Percentiles rank a stretch among this genome's conserved stretches.
phyloP scores from a whole-genome alignment of 495 filamentous ascomycete genomes.

The Aspergillus sclerotiicarbonarius region DNA sequence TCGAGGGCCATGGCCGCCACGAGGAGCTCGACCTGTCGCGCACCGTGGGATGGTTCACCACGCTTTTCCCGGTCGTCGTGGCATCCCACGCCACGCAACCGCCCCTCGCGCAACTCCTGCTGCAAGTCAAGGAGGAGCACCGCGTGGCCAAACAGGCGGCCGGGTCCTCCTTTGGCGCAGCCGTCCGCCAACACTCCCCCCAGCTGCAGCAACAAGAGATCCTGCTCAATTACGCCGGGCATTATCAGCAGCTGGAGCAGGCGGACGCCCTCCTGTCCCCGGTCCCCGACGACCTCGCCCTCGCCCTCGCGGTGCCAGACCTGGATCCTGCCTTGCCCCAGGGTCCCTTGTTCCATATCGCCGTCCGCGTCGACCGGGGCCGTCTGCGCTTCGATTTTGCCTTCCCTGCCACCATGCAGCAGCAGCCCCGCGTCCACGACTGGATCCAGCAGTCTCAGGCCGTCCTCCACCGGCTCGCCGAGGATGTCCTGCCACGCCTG shows the following conservation, averaged over 20 bases:
- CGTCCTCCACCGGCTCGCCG: not conserved
- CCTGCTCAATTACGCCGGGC: conserved; percentile 45
- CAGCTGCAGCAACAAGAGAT: conserved; percentile 25
- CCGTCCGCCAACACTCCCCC: conserved; percentile 34
- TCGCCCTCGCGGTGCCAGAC: not conserved
- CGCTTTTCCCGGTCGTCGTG: conserved; percentile 25
- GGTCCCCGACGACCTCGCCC: conserved; percentile 20
- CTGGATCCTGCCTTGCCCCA: not conserved
- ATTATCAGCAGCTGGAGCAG: conserved; percentile 40
- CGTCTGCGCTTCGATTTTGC: not conserved
- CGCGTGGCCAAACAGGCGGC: conserved; percentile 18
- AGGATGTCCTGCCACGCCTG: not conserved
- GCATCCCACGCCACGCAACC: not conserved
- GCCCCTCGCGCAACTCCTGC: not conserved
- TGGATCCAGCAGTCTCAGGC: not conserved
- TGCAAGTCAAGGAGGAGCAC: conserved; percentile 21
- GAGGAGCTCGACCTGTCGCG: conserved; percentile 42
- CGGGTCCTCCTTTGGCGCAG: conserved; percentile 26
- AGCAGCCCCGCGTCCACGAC: not conserved
- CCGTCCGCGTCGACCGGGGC: not conserved
- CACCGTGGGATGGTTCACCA: conserved; percentile 55
- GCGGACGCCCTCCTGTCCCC: conserved; percentile 24
- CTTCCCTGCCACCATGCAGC: not conserved
- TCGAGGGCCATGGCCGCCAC: conserved; percentile 49
- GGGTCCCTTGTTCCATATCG: not conserved